phyloP scores from a whole-genome alignment of 352 stramenopile genomes.

The Pythium myriotylum region DNA sequence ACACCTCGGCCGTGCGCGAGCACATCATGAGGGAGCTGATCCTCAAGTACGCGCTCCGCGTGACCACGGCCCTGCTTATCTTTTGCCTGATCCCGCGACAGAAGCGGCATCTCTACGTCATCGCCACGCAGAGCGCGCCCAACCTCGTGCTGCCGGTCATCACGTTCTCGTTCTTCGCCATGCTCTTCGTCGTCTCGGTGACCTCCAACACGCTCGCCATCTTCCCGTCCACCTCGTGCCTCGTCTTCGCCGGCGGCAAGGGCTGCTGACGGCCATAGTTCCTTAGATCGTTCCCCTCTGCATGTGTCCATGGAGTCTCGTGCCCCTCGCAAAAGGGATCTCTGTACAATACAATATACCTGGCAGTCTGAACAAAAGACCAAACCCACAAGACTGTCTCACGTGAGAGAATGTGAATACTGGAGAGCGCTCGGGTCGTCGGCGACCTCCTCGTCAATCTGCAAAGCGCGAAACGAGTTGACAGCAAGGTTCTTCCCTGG shows the following conservation, averaged over 20 bases:
- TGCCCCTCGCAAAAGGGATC: no score
- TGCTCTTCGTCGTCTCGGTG: constrained; percentile 12
- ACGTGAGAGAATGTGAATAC: no score
- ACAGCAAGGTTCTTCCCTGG: no score
- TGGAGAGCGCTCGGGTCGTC: no score
- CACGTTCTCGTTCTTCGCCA: constrained; percentile 9
- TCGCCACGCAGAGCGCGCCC: not conserved
- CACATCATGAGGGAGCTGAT: constrained; percentile 12
- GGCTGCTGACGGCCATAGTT: constrained; percentile 15
- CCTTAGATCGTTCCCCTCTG: no score
- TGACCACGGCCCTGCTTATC: constrained; percentile 1
- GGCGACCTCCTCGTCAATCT: no score
- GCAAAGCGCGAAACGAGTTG: no score
- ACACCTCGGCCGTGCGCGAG: constrained; percentile 12
- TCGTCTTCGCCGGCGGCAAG: constrained; percentile 23
- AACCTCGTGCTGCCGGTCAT: constrained; percentile 18
- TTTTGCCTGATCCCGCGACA: constrained; percentile 15
- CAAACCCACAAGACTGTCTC: no score
- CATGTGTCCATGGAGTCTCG: no score
- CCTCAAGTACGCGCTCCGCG: not conserved
- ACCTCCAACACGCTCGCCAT: constrained; percentile 25
- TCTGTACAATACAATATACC: no score
- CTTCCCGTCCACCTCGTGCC: constrained; percentile 26
- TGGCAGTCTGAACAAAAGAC: no score
- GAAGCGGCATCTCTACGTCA: constrained; percentile 16